These are phyloP conservation scores for Candida tammaniensis DNA, from an alignment of 805 yeast genomes.

Conservation along the genomic window DNA sequence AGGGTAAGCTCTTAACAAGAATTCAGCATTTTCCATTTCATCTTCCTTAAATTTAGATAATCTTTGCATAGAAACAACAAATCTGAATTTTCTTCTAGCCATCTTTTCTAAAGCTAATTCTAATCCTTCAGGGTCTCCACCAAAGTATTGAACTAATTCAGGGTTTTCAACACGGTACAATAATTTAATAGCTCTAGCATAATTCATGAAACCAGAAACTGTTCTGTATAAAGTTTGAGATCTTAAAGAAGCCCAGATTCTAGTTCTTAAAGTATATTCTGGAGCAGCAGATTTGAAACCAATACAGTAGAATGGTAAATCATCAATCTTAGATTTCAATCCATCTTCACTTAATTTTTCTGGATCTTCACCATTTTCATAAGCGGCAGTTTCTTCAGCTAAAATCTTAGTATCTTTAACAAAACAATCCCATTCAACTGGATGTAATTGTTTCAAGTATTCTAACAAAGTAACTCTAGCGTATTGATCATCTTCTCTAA, in stretches of 20 bases:
- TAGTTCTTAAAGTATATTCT: conserved; percentile 44
- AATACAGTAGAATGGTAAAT: conserved; percentile 45
- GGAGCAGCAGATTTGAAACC: conserved; percentile 49
- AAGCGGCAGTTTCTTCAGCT: conserved; percentile 51
- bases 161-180: conserved; percentile 46
- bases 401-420: conserved; percentile 54
- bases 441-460: conserved; percentile 54
- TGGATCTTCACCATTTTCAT: conserved; percentile 50
- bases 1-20: conserved; percentile 62
- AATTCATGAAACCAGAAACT: conserved; percentile 47
- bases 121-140: conserved; percentile 95
- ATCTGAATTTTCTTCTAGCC: conserved; percentile 62
- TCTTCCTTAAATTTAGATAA: conserved; percentile 51
- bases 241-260: conserved; percentile 48
- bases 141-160: conserved; percentile 79
- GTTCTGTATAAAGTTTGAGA: conserved; percentile 48
- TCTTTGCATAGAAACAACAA: conserved; percentile 66
- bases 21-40: conserved; percentile 57
- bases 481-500: conserved; percentile 66
- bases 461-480: conserved; percentile 55
- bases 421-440: conserved; percentile 53
- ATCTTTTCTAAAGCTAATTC: conserved; percentile 88
- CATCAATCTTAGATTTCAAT: conserved; percentile 36
- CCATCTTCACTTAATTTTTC: conserved; percentile 32
- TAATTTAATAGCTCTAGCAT: conserved; percentile 45